Evolutionary conservation across 345 rosid species (phyloP).

Genomic region (Euphorbia tirucalli): DNA sequence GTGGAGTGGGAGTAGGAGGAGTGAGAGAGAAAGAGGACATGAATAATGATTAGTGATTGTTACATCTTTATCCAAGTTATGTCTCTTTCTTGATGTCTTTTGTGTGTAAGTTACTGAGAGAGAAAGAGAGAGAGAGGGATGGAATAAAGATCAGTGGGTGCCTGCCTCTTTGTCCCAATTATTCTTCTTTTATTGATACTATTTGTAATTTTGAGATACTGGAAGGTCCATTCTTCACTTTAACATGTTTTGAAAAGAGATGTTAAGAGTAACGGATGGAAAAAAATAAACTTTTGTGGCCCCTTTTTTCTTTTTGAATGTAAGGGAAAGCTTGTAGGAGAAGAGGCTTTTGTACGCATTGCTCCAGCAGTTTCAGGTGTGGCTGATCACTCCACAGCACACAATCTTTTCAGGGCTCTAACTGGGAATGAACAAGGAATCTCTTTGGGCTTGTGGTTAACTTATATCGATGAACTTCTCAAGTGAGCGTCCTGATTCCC

Average conservation of each 20-base stretch:
- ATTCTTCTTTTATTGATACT: not conserved
- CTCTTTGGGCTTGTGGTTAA: conserved; percentile 72
- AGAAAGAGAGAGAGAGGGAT: not conserved
- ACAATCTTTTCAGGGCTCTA: conserved; percentile 84
- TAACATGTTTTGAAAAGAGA: not conserved
- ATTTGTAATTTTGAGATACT: not conserved
- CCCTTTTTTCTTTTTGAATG: conserved; percentile 16
- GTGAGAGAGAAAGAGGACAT: not conserved
- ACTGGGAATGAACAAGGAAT: conserved; percentile 61
- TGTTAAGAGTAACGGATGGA: not conserved
- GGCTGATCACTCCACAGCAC: conserved; percentile 83
- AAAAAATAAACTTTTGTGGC: conserved; percentile 18
- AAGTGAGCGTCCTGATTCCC: conserved; percentile 54
- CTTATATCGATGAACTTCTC: conserved; percentile 81
- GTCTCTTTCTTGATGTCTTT: not conserved
- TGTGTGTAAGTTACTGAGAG: not conserved
- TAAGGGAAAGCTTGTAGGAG: conserved; percentile 69
- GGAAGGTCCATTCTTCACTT: conserved; percentile 6
- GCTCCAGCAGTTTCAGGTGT: conserved; percentile 87
- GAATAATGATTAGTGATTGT: not conserved
- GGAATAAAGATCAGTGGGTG: not conserved
- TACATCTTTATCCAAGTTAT: no score
- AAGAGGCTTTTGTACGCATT: conserved; percentile 84
- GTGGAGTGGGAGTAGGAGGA: not conserved
- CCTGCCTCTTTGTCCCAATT: not conserved